These are phyloP conservation scores for Salicornia ramosissima DNA, from an alignment of 148 eudicot species.

Conservation along the genomic window DNA sequence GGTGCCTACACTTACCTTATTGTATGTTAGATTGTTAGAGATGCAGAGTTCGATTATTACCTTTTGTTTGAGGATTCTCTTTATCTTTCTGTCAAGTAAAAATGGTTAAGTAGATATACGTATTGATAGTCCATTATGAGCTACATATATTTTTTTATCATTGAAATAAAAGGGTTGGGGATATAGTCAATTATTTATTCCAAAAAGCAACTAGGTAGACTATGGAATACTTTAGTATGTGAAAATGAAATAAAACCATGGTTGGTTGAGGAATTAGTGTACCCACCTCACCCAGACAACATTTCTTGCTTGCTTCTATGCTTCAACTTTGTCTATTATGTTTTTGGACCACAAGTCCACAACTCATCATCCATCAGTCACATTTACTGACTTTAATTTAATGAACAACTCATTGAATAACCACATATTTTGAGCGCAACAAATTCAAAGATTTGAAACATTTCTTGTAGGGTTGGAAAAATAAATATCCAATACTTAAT, in stretches of 20 bases:
- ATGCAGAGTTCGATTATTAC: too few species aligned
- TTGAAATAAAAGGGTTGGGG: too few species aligned
- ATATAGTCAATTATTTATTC: too few species aligned
- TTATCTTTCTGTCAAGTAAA: too few species aligned
- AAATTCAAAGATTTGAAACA: not conserved
- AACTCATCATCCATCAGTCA: not conserved
- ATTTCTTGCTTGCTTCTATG: not conserved
- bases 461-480: not conserved
- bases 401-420: not conserved
- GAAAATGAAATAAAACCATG: conserved; percentile 11
- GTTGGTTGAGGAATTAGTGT: conserved; percentile 11
- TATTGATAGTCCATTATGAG: too few species aligned
- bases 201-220: not conserved
- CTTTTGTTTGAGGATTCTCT: too few species aligned
- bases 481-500: too few species aligned
- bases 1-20: too few species aligned
- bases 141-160: too few species aligned
- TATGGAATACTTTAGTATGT: not conserved
- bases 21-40: too few species aligned
- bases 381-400: not conserved
- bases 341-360: not conserved
- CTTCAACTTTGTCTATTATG: not conserved
- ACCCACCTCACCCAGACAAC: conserved; percentile 3
- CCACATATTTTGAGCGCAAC: not conserved
- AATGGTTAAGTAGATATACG: too few species aligned